Base-by-base conservation (phyloP, 164 flowering plant species). In the Berberis vulgaris region DNA sequence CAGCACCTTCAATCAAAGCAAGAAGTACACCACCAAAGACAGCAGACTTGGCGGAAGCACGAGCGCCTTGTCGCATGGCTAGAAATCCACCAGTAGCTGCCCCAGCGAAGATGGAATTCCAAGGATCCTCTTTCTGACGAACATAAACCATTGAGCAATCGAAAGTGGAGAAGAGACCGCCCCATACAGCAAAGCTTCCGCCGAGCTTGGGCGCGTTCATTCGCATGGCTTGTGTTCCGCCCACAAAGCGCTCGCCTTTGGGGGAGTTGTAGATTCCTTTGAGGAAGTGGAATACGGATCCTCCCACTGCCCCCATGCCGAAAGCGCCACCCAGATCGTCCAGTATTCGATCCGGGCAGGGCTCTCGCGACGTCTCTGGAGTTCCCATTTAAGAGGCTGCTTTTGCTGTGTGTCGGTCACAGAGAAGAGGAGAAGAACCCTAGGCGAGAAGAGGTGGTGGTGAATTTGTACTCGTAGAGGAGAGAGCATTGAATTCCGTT, bases 141-240 rank as follows among this genome's bases (percentile, higher is more conserved):
- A 81, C 46, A 70, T 82, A 90, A 46, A 90, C 95, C 86, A 86
- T 80, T 66, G 82, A 61, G 76, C 97, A 90, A 61, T 90, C 97
- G 57, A 86, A 90, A 46, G 82, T 68, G 41, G 93, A 86, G 77
- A 90, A 90, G 4, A 90, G 81, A 3, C 91, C 97, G 3, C 97
- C 96, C 97, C 97, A 91, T 2, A 86, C 93, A 39, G 97, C 97
- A 72, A 88, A 91, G 66, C 87, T 82, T 0, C 97, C 96, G 49
- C 93, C 96, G 46, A 84, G 73, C 2, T 88, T 84, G 2, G 91
- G 91, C 3, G 96, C 96, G 74, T 84, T 85, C 91, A 91, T 87
- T 5, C 96, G 85, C 2, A 83, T 86, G 45, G 86, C 86, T 56
- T 91, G 87, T 8, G 80, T 38, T 10, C 86, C 96, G 40, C 96